Evolutionary conservation across 2,329 filamentous ascomycete species (phyloP), one percentile per base, ranked within the genome.

Genomic region (Ophiosphaerella korrae): DNA sequence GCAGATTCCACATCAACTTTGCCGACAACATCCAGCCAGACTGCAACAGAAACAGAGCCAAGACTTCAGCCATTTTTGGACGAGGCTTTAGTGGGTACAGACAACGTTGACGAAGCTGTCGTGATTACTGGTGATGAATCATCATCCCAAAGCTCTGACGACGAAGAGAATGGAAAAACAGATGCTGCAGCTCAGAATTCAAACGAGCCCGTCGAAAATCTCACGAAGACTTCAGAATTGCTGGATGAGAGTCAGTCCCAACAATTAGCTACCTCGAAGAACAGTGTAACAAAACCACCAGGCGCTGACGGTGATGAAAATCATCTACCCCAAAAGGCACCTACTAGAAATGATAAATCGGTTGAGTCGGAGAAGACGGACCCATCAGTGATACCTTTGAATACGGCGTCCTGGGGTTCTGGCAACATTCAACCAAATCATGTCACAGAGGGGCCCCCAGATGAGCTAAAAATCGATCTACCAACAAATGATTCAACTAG

Each of bases 121-220:
- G 45, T 52, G 1, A 52, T 56, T 9, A 45, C 56, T 5, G 60
- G 53, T 35, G 42, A 39, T 8, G 45, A 48, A 23, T 38, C 48
- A 23, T 42, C 53, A 7, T 49, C 53, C 18, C 33, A 43, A 16
- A 34, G 45, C 5, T 44, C 43, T 13, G 47, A 46, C n/a, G 37
- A 50, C 18, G 37, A 46, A 18, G 52, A 45, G 4, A 44, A 55
- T 3, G 53, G 50, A 2, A 34, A 21, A 21, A 4, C 13, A 16
- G 2, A 21, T 16, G 6, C n/a, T 34, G 31, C 31, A 35, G 7
- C 8, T 13, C 11, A 13, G 13, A 23, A 29, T 1, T 6, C 8
- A 11, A 29, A 29, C 11, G 5, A 9, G 26, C 8, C 26, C 11
- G 6, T 29, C 26, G 11, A 29, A 7, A 29, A 29, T 29, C 26